These are phyloP conservation scores for Citrus trifoliata DNA, from an alignment of 345 rosid species.

Conservation along the genomic window DNA sequence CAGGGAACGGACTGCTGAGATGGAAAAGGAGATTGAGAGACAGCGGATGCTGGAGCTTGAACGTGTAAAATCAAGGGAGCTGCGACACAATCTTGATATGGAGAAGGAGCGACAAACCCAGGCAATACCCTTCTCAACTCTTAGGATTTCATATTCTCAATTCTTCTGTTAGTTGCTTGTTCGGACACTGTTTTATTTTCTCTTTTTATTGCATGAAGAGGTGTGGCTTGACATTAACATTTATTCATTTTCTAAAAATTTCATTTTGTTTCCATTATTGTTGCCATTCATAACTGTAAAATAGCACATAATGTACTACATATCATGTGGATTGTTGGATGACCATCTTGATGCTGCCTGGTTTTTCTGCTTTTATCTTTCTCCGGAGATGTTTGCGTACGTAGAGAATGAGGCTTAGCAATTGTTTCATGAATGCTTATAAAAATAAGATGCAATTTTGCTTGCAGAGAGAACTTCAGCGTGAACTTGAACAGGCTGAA, in stretches of 20 bases:
- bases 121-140: conserved; percentile 33
- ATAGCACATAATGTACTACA: neutral
- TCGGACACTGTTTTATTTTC: neutral
- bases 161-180: neutral
- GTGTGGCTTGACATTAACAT: neutral
- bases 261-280: neutral
- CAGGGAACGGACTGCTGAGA: conserved; percentile 70
- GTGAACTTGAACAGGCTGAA: conserved; percentile 82
- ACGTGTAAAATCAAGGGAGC: conserved; percentile 72
- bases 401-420: neutral
- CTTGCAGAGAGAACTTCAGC: conserved; percentile 80
- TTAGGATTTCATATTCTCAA: neutral
- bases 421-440: neutral
- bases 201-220: neutral
- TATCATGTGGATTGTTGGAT: neutral
- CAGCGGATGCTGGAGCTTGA: conserved; percentile 67
- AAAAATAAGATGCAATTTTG: neutral
- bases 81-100: conserved; percentile 71
- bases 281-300: neutral
- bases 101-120: conserved; percentile 84
- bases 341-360: neutral
- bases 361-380: neutral
- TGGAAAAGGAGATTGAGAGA: conserved; percentile 79
- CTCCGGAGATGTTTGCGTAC: neutral
- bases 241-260: neutral